These are phyloP conservation scores for Globisporangium sylvaticum DNA, from an alignment of 352 stramenopile species.

Conservation along the genomic window DNA sequence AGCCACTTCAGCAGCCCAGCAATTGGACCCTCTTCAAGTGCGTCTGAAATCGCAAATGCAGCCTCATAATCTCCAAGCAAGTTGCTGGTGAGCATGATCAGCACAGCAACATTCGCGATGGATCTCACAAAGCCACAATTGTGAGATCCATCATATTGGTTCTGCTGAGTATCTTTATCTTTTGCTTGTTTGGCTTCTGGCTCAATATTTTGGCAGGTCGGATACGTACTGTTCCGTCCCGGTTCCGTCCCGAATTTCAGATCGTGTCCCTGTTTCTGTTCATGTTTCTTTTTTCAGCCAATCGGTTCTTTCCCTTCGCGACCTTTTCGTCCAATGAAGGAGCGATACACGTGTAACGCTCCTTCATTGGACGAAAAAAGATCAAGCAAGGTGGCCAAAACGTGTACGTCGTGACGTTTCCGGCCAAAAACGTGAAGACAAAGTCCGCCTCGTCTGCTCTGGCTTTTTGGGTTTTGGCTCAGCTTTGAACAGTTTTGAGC, in stretches of 20 bases:
- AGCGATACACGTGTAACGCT: neutral
- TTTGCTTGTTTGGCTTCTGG: too few relatives aligned
- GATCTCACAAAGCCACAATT: too few relatives aligned
- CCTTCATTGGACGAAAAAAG: neutral
- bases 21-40: too few relatives aligned
- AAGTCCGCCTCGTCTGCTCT: neutral
- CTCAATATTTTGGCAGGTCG: neutral
- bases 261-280: neutral
- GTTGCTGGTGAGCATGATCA: too few relatives aligned
- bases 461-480: neutral
- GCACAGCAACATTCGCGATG: too few relatives aligned
- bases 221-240: constrained; percentile 4
- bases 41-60: too few relatives aligned
- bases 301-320: neutral
- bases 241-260: constrained; percentile 1
- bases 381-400: neutral
- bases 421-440: neutral
- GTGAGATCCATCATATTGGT: too few relatives aligned
- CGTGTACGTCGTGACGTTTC: neutral
- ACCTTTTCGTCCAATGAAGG: neutral
- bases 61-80: too few relatives aligned
- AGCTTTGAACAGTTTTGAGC: neutral
- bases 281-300: neutral
- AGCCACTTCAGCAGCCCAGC: too few relatives aligned
- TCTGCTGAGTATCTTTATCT: too few relatives aligned